Evolutionary conservation across 1,139 yeast genomes (phyloP).

Genomic region (Arxiozyma heterogenica): DNA sequence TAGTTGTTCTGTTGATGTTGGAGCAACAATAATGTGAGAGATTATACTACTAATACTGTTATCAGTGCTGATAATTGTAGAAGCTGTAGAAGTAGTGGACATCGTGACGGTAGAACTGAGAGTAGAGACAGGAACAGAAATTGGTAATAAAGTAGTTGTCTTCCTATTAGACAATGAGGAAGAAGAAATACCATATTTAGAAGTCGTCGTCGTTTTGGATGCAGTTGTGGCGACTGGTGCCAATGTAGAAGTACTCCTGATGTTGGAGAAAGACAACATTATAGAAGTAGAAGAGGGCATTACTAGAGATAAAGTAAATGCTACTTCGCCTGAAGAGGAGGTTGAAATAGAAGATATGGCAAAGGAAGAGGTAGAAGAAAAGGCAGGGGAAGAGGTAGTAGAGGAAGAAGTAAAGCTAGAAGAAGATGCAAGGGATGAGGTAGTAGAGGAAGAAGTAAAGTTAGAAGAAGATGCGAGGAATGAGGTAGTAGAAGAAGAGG

Average conservation of each 20-base stretch:
- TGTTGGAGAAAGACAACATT: not conserved
- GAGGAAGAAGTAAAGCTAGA: too few relatives aligned
- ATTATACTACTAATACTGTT: not conserved
- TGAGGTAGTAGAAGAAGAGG: conserved; percentile 5
- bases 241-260: conserved; percentile 3
- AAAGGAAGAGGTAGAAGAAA: conserved; percentile 2
- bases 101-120: too few relatives aligned
- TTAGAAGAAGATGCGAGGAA: not conserved
- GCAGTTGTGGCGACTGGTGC: conserved; percentile 3
- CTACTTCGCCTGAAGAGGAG: not conserved
- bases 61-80: not conserved
- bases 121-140: not conserved
- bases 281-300: too few relatives aligned
- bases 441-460: too few relatives aligned
- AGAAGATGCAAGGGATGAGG: too few relatives aligned
- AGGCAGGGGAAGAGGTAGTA: too few relatives aligned
- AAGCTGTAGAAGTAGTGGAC: too few relatives aligned
- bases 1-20: not conserved
- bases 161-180: not conserved
- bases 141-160: not conserved
- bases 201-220: not conserved
- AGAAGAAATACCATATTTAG: conserved; percentile 4
- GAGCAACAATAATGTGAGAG: not conserved
- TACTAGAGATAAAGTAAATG: conserved; percentile 1
- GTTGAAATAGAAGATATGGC: conserved; percentile 14